Evolutionary conservation across 805 yeast genomes (phyloP), one percentile per base, ranked within the genome.

Genomic region (Blastobotrys americana): DNA sequence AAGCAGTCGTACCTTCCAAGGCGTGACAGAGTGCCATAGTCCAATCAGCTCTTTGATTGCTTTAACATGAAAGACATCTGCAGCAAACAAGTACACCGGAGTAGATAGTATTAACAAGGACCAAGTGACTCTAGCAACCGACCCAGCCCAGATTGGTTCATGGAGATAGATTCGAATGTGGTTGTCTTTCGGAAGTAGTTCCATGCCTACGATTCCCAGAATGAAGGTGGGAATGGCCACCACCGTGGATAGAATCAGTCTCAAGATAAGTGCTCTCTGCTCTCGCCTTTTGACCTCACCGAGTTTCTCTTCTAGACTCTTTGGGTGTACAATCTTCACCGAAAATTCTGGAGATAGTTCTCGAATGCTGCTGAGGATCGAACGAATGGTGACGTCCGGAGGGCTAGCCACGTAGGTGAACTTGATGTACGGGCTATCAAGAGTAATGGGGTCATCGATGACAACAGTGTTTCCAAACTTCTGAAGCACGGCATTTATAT

Each of bases 31-130:
- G 13, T 65, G 57, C 84, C 86, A 82, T 23, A 83, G 58, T 2
- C 77, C 66, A 44, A 68, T 56, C 2, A 83, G 51, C 55, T 83
- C 90, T 41, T 71, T 72, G 22, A 77, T 10, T 0, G 90, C 84
- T 55, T 82, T 84, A 10, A 65, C 53, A 54, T 84, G 93, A 64
- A 83, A 84, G 2, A 80, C 70, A 55, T 79, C 84, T 19, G 84
- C 89, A 0, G 84, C 82, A 59, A 77, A 79, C 56, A 84, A 80
- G 55, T 81, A 84, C 1, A 82, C 81, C 0, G 88, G 87, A 0
- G 90, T 80, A 38, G 88, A 72, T 44, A 82, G 61, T 36, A 79
- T 60, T 46, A 84, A 71, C 43, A 83, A 61, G 4, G 79, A 71
- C 86, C 88, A 81, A n/a, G 75, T 72, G 46, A 71, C 75, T 39